Conservation (phyloP, 176 grass and related monocot species). For the Thalia dealbata region DNA sequence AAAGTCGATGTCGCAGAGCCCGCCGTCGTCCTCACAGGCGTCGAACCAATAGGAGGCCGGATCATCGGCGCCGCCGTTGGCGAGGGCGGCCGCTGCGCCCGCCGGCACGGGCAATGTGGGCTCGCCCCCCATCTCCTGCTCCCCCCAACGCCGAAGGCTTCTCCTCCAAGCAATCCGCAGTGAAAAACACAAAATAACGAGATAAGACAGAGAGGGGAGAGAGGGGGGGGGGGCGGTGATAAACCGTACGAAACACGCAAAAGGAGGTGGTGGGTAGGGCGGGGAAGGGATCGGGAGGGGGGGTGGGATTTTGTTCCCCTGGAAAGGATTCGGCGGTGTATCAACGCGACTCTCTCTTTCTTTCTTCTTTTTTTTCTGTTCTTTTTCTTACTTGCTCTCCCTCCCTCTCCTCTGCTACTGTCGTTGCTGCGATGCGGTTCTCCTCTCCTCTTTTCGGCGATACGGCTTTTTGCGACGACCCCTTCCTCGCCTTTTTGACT, state of each 20-base stretch:
- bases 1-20: conserved; percentile 69
- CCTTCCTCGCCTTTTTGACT: not conserved
- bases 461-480: conserved; percentile 2
- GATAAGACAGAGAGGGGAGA: not conserved
- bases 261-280: conserved; percentile 18
- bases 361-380: conserved; percentile 11
- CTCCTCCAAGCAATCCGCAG: conserved; percentile 13
- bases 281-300: conserved; percentile 24
- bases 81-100: conserved; percentile 13
- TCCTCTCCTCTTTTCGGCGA: not conserved
- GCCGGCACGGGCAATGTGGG: conserved; percentile 22
- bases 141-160: conserved; percentile 7
- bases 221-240: conserved; percentile 76
- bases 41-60: conserved; percentile 80
- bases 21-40: conserved; percentile 60
- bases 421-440: not conserved
- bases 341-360: conserved; percentile 88
- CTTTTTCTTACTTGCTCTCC: not conserved
- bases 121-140: conserved; percentile 26
- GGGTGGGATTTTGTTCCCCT: conserved; percentile 29
- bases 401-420: too few species aligned
- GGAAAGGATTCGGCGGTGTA: conserved; percentile 77
- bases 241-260: conserved; percentile 95
- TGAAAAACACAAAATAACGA: conserved; percentile 10
- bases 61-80: conserved; percentile 23